These are phyloP conservation scores for Moesziomyces sp. DNA, from an alignment of 1,284 basidiomycete genomes.

Conservation along the genomic window DNA sequence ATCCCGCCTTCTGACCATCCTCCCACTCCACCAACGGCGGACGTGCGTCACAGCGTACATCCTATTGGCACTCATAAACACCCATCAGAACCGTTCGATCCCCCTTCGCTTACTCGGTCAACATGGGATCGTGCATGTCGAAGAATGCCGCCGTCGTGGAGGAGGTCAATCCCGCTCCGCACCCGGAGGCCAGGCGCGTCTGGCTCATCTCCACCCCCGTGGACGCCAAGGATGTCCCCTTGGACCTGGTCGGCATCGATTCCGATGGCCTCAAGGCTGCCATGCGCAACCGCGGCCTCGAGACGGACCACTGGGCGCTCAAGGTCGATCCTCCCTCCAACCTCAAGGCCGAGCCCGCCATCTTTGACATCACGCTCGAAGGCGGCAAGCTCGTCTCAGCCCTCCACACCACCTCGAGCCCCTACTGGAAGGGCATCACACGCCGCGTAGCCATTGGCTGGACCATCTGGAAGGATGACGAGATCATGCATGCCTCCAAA, in stretches of 20 bases:
- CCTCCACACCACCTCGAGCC: conserved; percentile 21
- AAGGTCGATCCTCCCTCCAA: conserved; percentile 26
- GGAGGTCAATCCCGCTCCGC: conserved; percentile 20
- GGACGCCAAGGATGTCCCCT: conserved; percentile 26
- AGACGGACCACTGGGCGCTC: conserved; percentile 50
- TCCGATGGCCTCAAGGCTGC: conserved; percentile 38
- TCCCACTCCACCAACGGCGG: too few relatives aligned
- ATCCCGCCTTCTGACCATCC: neutral
- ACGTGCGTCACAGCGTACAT: too few relatives aligned
- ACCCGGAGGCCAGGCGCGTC: conserved; percentile 34
- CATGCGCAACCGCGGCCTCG: conserved; percentile 46
- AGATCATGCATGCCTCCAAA: conserved; percentile 32
- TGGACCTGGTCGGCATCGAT: conserved; percentile 42
- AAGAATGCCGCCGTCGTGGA: conserved; percentile 22
- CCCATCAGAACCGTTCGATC: too few relatives aligned
- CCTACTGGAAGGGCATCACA: conserved; percentile 32
- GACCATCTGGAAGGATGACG: conserved; percentile 44
- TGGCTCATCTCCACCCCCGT: conserved; percentile 38
- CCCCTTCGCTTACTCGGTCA: conserved; percentile 1
- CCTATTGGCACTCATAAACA: too few relatives aligned
- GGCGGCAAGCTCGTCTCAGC: conserved; percentile 20
- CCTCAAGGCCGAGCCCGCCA: conserved; percentile 18
- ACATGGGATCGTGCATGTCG: conserved; percentile 57
- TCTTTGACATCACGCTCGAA: conserved; percentile 43
- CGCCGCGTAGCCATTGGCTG: conserved; percentile 34